A percentile compares a stretch with the other conserved stretches of the same genome.
Evolutionary conservation across 805 yeast genomes (phyloP).

Genomic region (Cyberlindnera subsufficiens): DNA sequence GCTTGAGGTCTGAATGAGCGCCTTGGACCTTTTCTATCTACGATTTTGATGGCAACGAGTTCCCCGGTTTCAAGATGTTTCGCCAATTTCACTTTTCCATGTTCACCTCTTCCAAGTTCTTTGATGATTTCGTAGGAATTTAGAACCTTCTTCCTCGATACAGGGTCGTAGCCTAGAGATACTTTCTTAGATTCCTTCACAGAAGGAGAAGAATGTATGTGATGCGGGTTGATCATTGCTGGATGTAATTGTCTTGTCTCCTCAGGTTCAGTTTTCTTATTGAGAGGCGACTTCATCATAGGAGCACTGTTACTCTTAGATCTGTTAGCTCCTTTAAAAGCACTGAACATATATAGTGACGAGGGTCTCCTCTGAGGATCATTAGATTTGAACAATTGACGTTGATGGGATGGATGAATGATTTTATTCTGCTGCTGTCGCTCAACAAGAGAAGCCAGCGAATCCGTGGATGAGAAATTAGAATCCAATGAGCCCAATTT

Average conservation of each 20-base stretch:
- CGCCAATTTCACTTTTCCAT: conserved; percentile 95
- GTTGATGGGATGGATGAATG: conserved; percentile 36
- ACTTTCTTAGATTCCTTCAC: conserved; percentile 85
- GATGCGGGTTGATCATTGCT: conserved; percentile 19
- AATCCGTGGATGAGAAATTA: conserved; percentile 30
- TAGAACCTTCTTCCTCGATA: conserved; percentile 69
- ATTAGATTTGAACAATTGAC: conserved; percentile 22
- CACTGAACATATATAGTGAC: conserved; percentile 13
- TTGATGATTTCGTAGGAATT: conserved; percentile 85
- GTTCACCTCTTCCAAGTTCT: conserved; percentile 95
- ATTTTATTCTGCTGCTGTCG: conserved; percentile 34
- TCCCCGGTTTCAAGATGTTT: conserved; percentile 57
- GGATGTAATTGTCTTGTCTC: conserved; percentile 19
- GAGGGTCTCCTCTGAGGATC: conserved; percentile 7
- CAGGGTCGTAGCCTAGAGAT: conserved; percentile 82
- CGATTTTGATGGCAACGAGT: conserved; percentile 89
- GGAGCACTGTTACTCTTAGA: conserved; percentile 10
- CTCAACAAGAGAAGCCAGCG: conserved; percentile 32
- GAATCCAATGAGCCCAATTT: conserved; percentile 8
- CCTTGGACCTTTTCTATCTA: conserved; percentile 59
- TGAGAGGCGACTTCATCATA: conserved; percentile 12
- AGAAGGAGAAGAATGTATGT: conserved; percentile 24
- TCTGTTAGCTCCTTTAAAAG: conserved; percentile 6
- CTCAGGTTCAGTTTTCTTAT: not conserved
- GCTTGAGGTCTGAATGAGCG: conserved; percentile 34